phyloP scores from a whole-genome alignment of 1,139 yeast species.

The Entelexis paramagnoliae region DNA sequence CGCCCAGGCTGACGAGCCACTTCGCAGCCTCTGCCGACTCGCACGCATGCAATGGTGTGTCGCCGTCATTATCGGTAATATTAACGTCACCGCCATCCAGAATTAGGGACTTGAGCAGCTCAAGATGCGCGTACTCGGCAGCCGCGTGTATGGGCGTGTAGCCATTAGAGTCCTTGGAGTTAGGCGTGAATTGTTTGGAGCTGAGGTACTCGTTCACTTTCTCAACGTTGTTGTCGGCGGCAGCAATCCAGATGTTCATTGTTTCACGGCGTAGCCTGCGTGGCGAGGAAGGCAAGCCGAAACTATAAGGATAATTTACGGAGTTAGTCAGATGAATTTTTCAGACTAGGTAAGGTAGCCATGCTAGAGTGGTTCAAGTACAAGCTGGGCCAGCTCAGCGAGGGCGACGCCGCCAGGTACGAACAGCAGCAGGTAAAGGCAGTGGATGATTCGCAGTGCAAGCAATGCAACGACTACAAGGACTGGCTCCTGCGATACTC shows the following conservation, averaged over 20 bases:
- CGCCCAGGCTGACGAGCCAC: constrained; percentile 51
- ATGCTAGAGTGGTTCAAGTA: constrained; percentile 31
- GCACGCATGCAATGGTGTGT: constrained; percentile 86
- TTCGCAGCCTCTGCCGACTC: constrained; percentile 62
- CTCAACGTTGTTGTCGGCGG: constrained; percentile 66
- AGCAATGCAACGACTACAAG: constrained; percentile 56
- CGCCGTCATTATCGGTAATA: constrained; percentile 79
- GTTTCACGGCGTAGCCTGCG: constrained; percentile 21
- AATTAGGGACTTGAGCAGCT: constrained; percentile 51
- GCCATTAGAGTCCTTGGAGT: constrained; percentile 80
- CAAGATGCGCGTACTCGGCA: constrained; percentile 77
- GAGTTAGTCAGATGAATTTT: constrained; percentile 9
- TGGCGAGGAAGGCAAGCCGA: neutral
- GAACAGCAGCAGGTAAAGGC: constrained; percentile 42
- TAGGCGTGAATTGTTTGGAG: constrained; percentile 47
- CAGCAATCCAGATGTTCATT: constrained; percentile 86
- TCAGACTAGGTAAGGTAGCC: neutral
- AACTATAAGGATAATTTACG: neutral
- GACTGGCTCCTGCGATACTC: constrained; percentile 70
- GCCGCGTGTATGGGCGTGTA: constrained; percentile 97
- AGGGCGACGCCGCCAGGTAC: constrained; percentile 9
- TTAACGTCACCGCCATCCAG: constrained; percentile 63
- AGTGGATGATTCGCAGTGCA: constrained; percentile 47
- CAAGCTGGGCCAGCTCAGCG: constrained; percentile 55
- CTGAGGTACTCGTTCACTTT: constrained; percentile 48